These are phyloP conservation scores for Artemisia annua DNA, from an alignment of 129 eudicot species.

Conservation along the genomic window DNA sequence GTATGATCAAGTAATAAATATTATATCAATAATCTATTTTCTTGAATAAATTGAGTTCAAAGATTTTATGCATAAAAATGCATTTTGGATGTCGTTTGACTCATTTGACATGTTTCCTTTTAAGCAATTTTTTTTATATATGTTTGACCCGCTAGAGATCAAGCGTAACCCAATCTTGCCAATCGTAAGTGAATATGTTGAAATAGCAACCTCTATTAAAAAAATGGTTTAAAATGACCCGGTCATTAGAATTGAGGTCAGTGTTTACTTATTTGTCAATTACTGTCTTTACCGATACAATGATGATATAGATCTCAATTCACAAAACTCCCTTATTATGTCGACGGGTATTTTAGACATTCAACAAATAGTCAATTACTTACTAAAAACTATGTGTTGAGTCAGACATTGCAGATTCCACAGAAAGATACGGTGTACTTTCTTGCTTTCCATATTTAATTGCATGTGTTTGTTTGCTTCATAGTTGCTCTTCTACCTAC, in stretches of 20 bases:
- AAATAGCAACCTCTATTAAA: not conserved
- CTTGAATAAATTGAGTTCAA: too few species aligned
- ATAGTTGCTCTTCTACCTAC: conserved; percentile 12
- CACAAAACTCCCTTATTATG: not conserved
- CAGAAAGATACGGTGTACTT: not conserved
- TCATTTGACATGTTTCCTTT: too few species aligned
- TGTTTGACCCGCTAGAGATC: not conserved
- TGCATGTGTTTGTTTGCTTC: conserved; percentile 15
- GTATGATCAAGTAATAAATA: too few species aligned
- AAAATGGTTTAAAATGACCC: not conserved
- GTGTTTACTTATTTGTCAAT: not conserved
- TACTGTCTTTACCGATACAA: not conserved
- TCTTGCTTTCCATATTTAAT: not conserved
- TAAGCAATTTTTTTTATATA: too few species aligned
- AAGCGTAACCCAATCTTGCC: too few species aligned
- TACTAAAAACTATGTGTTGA: not conserved
- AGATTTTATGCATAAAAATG: too few species aligned
- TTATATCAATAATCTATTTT: too few species aligned
- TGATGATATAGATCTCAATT: not conserved
- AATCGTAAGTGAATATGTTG: too few species aligned
- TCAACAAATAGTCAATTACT: conserved; percentile 3
- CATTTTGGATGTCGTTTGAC: too few species aligned
- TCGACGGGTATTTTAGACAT: not conserved
- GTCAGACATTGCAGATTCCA: conserved; percentile 9
- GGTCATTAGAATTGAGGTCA: not conserved